Percentiles rank a stretch among this genome's conserved stretches.
Conservation (phyloP, 768 basidiomycete genomes). For the Psilocybe azurescens region DNA sequence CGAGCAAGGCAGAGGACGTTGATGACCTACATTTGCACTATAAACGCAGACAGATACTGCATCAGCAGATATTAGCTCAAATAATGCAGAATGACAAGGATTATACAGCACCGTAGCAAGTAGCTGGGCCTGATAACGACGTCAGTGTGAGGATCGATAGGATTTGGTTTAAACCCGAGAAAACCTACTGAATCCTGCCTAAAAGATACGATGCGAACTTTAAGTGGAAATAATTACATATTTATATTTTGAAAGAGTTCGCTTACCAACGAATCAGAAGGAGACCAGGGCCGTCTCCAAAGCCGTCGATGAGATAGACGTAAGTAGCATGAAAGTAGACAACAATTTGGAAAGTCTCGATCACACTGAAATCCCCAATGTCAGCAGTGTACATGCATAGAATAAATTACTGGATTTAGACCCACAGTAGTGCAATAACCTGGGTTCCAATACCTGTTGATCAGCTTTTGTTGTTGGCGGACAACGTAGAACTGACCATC, state of each 20-base stretch:
- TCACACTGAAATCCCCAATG: not conserved
- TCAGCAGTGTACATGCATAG: not conserved
- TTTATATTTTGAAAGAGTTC: not conserved
- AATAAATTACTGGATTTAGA: not conserved
- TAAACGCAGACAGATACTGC: not conserved
- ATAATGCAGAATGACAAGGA: not conserved
- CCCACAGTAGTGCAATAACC: not conserved
- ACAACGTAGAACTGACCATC: not conserved
- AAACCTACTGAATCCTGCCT: constrained; percentile 6
- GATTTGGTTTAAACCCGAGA: not conserved
- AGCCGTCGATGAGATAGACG: not conserved
- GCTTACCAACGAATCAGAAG: not conserved
- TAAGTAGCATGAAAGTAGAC: not conserved
- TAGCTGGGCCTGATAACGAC: not conserved
- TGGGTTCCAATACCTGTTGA: not conserved
- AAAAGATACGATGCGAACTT: not conserved
- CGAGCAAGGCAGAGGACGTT: not conserved
- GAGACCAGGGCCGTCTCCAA: not conserved
- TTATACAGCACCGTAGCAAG: not conserved
- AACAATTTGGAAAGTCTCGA: not conserved
- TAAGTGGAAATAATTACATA: too few relatives aligned
- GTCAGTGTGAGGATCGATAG: not conserved
- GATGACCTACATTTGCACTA: not conserved
- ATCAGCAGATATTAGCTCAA: not conserved
- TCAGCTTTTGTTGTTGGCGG: not conserved